Percentiles rank a stretch among this genome's conserved stretches.
phyloP scores from a whole-genome alignment of 345 rosid species.

The Pseudoturritis turrita region DNA sequence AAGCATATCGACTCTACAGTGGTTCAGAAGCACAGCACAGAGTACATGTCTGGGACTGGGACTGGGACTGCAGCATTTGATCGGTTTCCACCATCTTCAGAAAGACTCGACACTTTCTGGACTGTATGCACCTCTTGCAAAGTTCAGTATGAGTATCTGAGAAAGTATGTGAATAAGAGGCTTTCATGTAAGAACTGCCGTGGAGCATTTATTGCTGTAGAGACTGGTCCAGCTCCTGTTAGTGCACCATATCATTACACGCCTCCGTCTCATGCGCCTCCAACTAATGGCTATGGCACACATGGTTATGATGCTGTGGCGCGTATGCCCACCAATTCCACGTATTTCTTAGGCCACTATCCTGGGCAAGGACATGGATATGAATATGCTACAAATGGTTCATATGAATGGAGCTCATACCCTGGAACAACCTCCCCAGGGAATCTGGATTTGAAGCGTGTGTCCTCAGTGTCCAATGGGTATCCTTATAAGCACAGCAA shows the following conservation, averaged over 20 bases:
- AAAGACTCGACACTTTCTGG: constrained; percentile 89
- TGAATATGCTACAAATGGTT: constrained; percentile 65
- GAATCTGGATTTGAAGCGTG: constrained; percentile 50
- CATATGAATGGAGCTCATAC: constrained; percentile 72
- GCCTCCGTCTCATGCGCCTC: constrained; percentile 49
- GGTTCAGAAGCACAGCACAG: constrained; percentile 32
- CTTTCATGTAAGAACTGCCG: constrained; percentile 99
- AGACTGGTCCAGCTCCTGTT: constrained; percentile 79
- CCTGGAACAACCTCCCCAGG: constrained; percentile 58
- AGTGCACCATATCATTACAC: constrained; percentile 71
- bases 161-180: constrained; percentile 93
- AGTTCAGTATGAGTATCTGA: constrained; percentile 94
- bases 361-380: constrained; percentile 75
- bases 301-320: constrained; percentile 65
- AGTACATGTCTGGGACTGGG: constrained; percentile 45
- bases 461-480: constrained; percentile 46
- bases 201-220: constrained; percentile 81
- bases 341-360: constrained; percentile 63
- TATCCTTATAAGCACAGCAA: constrained; percentile 47
- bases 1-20: constrained; percentile 52
- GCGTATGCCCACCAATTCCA: constrained; percentile 63
- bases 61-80: constrained; percentile 30
- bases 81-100: constrained; percentile 49
- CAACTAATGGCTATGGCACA: constrained; percentile 50
- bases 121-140: constrained; percentile 97